Evolutionary conservation across 495 filamentous ascomycete species (phyloP).

Genomic region (Xeromyces bisporus): DNA sequence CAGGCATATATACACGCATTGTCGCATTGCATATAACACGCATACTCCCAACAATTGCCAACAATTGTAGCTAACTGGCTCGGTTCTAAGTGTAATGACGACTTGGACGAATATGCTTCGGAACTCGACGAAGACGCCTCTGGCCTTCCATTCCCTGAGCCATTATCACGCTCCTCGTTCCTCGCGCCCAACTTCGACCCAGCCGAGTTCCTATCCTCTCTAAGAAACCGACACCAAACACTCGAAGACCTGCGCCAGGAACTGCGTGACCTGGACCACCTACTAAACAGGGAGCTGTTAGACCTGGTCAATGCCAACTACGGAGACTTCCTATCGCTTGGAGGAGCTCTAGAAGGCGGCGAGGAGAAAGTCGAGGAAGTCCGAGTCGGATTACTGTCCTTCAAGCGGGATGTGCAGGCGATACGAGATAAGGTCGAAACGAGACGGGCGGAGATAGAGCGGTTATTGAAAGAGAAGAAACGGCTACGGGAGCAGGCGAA

Average conservation of each 20-base stretch:
- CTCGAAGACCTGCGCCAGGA: slow-evolving; percentile 87
- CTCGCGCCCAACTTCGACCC: slow-evolving; percentile 65
- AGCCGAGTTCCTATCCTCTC: slow-evolving; percentile 61
- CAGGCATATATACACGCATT: no score
- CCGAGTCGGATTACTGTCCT: slow-evolving; percentile 69
- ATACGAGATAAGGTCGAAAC: slow-evolving; percentile 38
- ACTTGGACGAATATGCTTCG: slow-evolving; percentile 33
- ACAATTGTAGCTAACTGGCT: no score
- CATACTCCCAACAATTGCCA: no score
- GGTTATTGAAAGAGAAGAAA: slow-evolving; percentile 37
- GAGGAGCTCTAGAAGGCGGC: slow-evolving; percentile 65
- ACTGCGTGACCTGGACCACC: slow-evolving; percentile 54
- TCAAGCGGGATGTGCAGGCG: slow-evolving; percentile 56
- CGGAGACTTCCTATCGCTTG: slow-evolving; percentile 70
- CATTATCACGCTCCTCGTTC: slow-evolving; percentile 64
- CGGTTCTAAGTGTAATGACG: slow-evolving; percentile 12
- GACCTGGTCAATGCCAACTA: slow-evolving; percentile 93
- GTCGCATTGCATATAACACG: background rate
- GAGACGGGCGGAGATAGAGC: slow-evolving; percentile 35
- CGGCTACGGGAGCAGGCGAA: slow-evolving; percentile 33
- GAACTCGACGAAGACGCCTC: slow-evolving; percentile 44
- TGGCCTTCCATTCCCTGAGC: slow-evolving; percentile 66
- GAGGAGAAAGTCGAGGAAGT: slow-evolving; percentile 88
- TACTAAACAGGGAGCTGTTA: slow-evolving; percentile 66
- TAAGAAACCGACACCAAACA: slow-evolving; percentile 79